Conservation (phyloP, 108 stramenopile species). For the Nitzschia sp. region DNA sequence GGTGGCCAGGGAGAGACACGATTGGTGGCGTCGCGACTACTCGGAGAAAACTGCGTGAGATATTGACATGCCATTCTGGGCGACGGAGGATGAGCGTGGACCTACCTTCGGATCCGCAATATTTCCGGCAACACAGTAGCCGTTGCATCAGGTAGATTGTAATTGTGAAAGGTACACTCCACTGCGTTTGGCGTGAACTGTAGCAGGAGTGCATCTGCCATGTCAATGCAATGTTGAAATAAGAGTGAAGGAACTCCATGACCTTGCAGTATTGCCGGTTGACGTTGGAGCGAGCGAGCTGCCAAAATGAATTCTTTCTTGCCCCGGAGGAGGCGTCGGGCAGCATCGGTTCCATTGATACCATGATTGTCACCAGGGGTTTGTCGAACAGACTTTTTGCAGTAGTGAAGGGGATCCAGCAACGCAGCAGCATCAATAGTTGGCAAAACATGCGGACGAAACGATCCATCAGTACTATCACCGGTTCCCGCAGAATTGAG, state of each 20-base stretch:
- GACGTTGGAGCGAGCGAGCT: constrained; percentile 11
- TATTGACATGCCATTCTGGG: neutral
- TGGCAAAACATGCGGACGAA: constrained; percentile 7
- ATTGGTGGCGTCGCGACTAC: constrained; percentile 33
- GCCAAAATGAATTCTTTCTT: constrained; percentile 34
- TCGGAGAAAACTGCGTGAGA: neutral
- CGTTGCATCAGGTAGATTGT: neutral
- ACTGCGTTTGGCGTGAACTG: constrained; percentile 29
- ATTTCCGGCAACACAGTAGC: constrained; percentile 1
- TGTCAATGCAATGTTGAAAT: constrained; percentile 47
- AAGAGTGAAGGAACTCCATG: constrained; percentile 48
- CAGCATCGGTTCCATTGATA: constrained; percentile 48
- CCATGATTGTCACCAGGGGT: constrained; percentile 11
- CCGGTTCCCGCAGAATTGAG: too few species aligned
- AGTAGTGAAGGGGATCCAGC: constrained; percentile 36
- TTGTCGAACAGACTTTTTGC: constrained; percentile 20
- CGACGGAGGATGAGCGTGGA: neutral
- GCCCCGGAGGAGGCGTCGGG: constrained; percentile 43
- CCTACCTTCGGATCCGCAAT: constrained; percentile 15
- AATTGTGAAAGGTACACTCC: constrained; percentile 39
- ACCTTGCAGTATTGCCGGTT: constrained; percentile 34
- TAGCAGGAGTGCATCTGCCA: constrained; percentile 36
- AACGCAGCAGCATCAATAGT: constrained; percentile 36
- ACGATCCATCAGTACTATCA: neutral
- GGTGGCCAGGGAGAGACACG: constrained; percentile 24